Base-by-base conservation (phyloP, 2,329 filamentous ascomycete genomes). In the Phoma herbarum region DNA sequence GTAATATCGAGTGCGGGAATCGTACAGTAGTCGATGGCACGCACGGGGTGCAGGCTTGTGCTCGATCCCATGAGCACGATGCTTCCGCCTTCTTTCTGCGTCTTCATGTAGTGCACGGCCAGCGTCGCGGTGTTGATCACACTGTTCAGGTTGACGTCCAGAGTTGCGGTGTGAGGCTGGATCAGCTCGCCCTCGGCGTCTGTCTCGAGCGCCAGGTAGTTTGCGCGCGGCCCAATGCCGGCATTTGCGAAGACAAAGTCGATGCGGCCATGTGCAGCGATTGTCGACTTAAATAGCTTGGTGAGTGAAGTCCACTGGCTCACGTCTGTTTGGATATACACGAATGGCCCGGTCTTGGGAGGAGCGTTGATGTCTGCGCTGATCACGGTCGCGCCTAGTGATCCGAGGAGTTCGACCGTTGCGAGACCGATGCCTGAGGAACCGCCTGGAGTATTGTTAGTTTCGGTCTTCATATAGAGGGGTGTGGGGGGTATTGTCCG, bases 381-480 rank as follows among this genome's bases (percentile, higher is more conserved):
- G 57, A 87, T 77, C 14, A 88, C 85, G n/a, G 74, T 77, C 26
- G 84, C 85, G 33, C 84, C 85, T 0, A 82, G 70, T 1, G 79
- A 77, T 2, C 86, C 76, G 18, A 87, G 80, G 4, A 85, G 75
- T 5, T 81, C 69, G 12, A 81, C 78, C 2, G 85, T 86, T 39
- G 83, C 83, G 22, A 85, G 79, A 37, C 85, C 86, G 52, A 88
- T 88, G 35, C 86, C 85, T 7, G 84, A 85, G 0, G 83, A 84
- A 57, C 83, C 82, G 54, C 85, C 84, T 81, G 53, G 16, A 22
- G 42, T 18, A 2, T 28, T 57, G 12, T 52, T 22, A 56, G 52
- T 12, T 16, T 3, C 35, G 9, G 20, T 26, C 7, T 5, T 16
- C 4, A 10, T 43, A 3, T 29, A 16, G 33, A 25, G 5, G 20